Percentiles rank a stretch among this genome's conserved stretches.
These are phyloP conservation scores for Cucurbita pepo DNA, from an alignment of 306 rosid genomes.

Conservation along the genomic window DNA sequence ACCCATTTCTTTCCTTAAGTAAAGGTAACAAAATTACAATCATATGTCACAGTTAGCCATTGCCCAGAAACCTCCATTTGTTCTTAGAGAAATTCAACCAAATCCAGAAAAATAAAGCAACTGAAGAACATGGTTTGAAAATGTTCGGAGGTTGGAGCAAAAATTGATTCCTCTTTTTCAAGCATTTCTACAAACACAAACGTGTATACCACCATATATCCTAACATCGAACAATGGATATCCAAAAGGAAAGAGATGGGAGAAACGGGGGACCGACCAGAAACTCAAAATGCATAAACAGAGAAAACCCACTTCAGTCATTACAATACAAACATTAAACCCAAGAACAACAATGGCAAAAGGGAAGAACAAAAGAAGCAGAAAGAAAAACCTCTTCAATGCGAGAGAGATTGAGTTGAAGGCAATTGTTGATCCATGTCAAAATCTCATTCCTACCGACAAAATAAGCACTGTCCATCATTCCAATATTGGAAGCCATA, in stretches of 20 bases:
- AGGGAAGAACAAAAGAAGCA: neutral
- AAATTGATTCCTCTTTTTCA: neutral
- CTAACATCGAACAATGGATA: neutral
- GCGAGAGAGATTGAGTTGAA: slow-evolving; percentile 79
- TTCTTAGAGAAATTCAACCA: neutral
- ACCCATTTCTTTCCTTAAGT: neutral
- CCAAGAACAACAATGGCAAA: neutral
- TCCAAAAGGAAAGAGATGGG: neutral
- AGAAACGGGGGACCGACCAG: neutral
- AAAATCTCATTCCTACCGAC: slow-evolving; percentile 92
- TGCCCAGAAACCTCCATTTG: neutral
- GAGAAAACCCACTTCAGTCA: neutral
- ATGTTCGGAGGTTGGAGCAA: neutral
- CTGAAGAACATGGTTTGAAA: neutral
- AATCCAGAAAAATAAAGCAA: neutral
- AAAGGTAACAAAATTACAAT: neutral
- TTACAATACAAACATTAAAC: neutral
- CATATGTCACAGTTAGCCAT: neutral
- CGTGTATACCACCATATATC: neutral
- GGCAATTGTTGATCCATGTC: slow-evolving; percentile 78
- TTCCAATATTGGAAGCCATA: slow-evolving; percentile 85
- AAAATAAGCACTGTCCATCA: slow-evolving; percentile 91
- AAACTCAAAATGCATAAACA: neutral
- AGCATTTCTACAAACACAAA: neutral
- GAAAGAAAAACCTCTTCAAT: slow-evolving; percentile 53